Evolutionary conservation across 352 stramenopile species (phyloP).

Genomic region (Globisporangium camurandrum): DNA sequence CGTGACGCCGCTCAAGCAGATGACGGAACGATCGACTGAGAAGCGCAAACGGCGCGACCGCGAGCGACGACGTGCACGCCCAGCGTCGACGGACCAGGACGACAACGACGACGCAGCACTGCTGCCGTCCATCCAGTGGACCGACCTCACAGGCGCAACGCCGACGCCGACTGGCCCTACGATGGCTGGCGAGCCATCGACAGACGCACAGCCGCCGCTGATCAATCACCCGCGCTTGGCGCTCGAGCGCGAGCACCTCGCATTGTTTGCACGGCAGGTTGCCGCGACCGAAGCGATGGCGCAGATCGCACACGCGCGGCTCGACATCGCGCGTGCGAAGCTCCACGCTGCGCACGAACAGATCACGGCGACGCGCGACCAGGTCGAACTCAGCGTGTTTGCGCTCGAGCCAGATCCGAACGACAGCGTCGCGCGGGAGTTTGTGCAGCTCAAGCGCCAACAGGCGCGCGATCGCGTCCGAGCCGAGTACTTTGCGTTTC

Average conservation of each 20-base stretch:
- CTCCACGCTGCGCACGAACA: background rate
- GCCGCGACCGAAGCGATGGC: constrained; percentile 1
- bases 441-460: background rate
- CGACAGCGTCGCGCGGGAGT: background rate
- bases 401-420: background rate
- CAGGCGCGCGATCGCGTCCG: constrained; percentile 2
- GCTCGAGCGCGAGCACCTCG: constrained; percentile 1
- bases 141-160: too few species aligned
- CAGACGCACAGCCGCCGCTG: too few species aligned
- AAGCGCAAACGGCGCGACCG: background rate
- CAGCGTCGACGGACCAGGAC: background rate
- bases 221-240: background rate
- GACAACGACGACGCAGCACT: too few species aligned
- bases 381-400: constrained; percentile 3
- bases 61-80: background rate
- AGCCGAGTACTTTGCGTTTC: constrained; percentile 1
- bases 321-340: background rate
- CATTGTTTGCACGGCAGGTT: constrained; percentile 1
- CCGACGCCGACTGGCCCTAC: too few species aligned
- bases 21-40: too few species aligned
- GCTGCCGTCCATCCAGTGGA: too few species aligned
- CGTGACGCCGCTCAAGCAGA: constrained; percentile 2
- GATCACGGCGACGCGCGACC: background rate
- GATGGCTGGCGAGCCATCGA: too few species aligned
- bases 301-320: background rate